A percentile compares a stretch with the other conserved stretches of the same genome.
Conservation (phyloP, 176 grass and related monocot genomes). For the Stipa capillata region DNA sequence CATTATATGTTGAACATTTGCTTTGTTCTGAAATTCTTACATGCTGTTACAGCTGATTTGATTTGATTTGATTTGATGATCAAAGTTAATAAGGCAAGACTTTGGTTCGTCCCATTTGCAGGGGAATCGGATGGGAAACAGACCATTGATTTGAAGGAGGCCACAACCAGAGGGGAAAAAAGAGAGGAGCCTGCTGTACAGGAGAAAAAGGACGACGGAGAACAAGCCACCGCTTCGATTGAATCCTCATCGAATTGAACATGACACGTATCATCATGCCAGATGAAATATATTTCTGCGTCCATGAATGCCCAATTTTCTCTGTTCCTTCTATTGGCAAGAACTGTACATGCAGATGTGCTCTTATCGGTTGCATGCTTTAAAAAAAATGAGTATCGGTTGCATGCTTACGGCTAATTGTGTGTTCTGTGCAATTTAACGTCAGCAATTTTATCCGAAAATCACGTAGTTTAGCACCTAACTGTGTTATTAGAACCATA, state of each 20-base stretch:
- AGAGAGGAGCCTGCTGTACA: not conserved
- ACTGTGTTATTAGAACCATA: not conserved
- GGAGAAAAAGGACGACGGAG: constrained; percentile 8
- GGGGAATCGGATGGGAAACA: constrained; percentile 35
- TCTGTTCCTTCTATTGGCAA: not conserved
- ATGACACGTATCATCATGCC: not conserved
- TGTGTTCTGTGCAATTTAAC: not conserved
- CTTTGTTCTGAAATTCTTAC: not conserved
- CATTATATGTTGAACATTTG: not conserved
- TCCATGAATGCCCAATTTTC: not conserved
- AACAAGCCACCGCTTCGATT: not conserved
- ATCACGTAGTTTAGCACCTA: not conserved
- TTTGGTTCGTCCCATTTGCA: not conserved
- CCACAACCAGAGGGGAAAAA: not conserved
- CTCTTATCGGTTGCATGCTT: not conserved
- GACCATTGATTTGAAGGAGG: not conserved
- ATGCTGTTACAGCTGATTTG: not conserved
- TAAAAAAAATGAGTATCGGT: too few relatives aligned
- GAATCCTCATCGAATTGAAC: constrained; percentile 15
- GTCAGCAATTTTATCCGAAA: not conserved
- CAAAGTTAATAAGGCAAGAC: not conserved
- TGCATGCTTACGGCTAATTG: too few relatives aligned
- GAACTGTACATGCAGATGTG: not conserved
- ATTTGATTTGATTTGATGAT: not conserved
- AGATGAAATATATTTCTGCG: not conserved